These are phyloP conservation scores for Botrytis aclada DNA, from an alignment of 2,329 filamentous ascomycete species.

Conservation along the genomic window DNA sequence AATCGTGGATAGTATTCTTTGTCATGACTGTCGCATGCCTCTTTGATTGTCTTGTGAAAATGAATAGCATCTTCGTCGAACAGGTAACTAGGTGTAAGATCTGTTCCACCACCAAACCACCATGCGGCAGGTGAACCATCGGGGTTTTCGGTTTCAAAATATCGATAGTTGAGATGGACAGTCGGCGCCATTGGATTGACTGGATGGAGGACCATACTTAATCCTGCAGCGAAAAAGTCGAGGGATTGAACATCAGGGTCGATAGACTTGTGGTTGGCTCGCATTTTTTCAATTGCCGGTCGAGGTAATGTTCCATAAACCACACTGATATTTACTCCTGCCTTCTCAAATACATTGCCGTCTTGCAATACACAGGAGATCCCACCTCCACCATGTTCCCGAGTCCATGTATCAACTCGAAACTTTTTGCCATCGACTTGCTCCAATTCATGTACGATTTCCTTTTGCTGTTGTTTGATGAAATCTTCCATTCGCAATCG, in stretches of 20 bases:
- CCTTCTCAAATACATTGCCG: conserved; percentile 96
- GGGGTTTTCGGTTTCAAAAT: conserved; percentile 91
- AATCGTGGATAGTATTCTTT: conserved; percentile 88
- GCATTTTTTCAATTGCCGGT: conserved; percentile 87
- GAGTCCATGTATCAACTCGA: conserved; percentile 78
- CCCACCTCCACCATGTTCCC: conserved; percentile 85
- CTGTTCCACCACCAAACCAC: conserved; percentile 97
- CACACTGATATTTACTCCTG: conserved; percentile 89
- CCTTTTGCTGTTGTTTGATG: conserved; percentile 87
- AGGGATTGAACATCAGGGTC: conserved; percentile 74
- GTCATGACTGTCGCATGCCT: conserved; percentile 90
- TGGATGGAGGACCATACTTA: conserved; percentile 91
- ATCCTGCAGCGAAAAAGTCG: conserved; percentile 91
- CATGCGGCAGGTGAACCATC: conserved; percentile 81
- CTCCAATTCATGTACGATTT: conserved; percentile 81
- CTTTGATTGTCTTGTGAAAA: conserved; percentile 92
- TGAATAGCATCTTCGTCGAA: conserved; percentile 97
- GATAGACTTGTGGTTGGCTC: conserved; percentile 89
- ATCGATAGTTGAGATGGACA: conserved; percentile 96
- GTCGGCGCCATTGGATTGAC: conserved; percentile 96
- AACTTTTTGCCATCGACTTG: conserved; percentile 81
- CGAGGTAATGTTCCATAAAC: conserved; percentile 90
- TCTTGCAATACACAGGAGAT: conserved; percentile 94
- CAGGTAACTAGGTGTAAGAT: conserved; percentile 88
- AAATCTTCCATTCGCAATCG: conserved; percentile 96